These are phyloP conservation scores for Penicillium sp. DNA, from an alignment of 2,329 filamentous ascomycete genomes.

Conservation along the genomic window DNA sequence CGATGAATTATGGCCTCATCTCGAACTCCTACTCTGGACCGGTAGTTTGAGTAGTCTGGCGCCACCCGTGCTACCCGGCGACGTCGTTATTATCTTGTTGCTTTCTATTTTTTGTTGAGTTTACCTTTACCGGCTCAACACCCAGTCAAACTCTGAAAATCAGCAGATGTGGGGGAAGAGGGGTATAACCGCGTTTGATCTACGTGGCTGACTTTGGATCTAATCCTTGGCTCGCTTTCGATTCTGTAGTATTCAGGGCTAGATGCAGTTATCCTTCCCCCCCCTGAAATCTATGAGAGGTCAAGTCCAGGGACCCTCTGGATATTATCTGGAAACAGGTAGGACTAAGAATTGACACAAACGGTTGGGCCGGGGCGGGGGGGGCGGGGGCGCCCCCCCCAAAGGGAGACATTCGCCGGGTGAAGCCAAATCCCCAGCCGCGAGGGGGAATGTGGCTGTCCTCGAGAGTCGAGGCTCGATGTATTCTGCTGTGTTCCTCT, in stretches of 20 bases:
- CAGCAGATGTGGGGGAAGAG: not conserved
- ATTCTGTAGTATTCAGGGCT: not conserved
- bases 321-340: not conserved
- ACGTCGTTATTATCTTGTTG: slow-evolving; percentile 13
- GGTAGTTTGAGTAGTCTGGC: not conserved
- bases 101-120: not conserved
- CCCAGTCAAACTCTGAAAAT: slow-evolving; percentile 2
- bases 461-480: not conserved
- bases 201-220: slow-evolving; percentile 3
- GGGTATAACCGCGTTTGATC: slow-evolving; percentile 1
- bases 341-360: not conserved
- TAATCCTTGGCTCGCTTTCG: not conserved
- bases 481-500: not conserved
- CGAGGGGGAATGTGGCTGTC: slow-evolving; percentile 1
- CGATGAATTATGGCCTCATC: slow-evolving; percentile 4
- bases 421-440: not conserved
- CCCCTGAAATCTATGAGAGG: not conserved
- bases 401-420: slow-evolving; percentile 3
- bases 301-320: not conserved
- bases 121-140: not conserved
- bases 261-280: not conserved
- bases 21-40: not conserved
- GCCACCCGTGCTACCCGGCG: slow-evolving; percentile 18
- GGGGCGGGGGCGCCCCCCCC: no score
- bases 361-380: not conserved